Percentiles rank a stretch among this genome's conserved stretches.
These are phyloP conservation scores for Dactylellina sp. DNA, from an alignment of 2,329 filamentous ascomycete genomes.

Conservation along the genomic window DNA sequence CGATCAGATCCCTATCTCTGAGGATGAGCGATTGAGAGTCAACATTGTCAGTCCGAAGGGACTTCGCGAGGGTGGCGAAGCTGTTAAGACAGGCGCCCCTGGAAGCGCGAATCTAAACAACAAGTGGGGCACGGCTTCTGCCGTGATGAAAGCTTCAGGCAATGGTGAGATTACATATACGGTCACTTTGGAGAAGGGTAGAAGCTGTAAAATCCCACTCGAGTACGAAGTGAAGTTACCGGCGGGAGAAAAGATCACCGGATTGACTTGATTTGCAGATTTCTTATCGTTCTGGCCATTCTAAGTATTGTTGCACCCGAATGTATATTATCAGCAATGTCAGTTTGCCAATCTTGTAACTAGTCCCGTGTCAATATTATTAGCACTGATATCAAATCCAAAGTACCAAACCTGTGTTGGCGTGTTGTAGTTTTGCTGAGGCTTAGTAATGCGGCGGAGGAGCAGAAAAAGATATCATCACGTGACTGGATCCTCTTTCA, in stretches of 20 bases:
- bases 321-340: neutral
- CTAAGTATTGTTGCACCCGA: neutral
- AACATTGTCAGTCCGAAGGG: conserved; percentile 68
- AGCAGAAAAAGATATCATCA: too few relatives aligned
- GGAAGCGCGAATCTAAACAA: conserved; percentile 58
- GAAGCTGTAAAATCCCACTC: conserved; percentile 70
- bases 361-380: too few relatives aligned
- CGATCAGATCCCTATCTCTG: conserved; percentile 73
- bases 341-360: too few relatives aligned
- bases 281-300: neutral
- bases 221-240: conserved; percentile 74
- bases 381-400: too few relatives aligned
- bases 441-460: conserved; percentile 3
- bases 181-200: conserved; percentile 70
- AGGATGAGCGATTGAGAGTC: conserved; percentile 71
- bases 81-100: conserved; percentile 63
- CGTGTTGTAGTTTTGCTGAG: neutral
- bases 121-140: conserved; percentile 69
- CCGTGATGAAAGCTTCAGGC: conserved; percentile 71
- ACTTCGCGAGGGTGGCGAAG: conserved; percentile 64
- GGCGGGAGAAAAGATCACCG: conserved; percentile 65
- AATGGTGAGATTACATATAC: conserved; percentile 66
- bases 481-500: conserved; percentile 25
- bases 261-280: conserved; percentile 18
- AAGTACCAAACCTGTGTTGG: too few relatives aligned